Evolutionary conservation across 139 green algal genomes (phyloP).

Genomic region (Micractinium sp.): DNA sequence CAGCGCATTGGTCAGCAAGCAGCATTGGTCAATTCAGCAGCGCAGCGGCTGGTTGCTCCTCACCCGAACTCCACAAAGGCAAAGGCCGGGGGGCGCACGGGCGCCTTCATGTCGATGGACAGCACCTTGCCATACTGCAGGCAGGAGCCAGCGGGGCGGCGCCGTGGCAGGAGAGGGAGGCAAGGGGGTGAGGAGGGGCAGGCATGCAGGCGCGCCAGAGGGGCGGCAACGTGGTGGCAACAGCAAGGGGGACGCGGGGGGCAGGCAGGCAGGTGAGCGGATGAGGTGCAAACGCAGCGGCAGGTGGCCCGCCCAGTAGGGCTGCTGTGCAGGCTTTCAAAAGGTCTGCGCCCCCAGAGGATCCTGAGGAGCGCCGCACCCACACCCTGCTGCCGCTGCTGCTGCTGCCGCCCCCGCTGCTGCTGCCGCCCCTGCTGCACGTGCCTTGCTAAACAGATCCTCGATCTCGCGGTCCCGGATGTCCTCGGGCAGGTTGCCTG

Average conservation of each 20-base stretch:
- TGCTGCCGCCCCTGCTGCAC: too few species aligned
- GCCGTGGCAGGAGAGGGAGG: neutral
- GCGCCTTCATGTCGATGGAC: slow-evolving; percentile 89
- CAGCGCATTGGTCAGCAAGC: neutral
- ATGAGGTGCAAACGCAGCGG: too few species aligned
- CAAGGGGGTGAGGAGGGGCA: neutral
- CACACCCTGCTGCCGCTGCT: too few species aligned
- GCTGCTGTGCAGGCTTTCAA: neutral
- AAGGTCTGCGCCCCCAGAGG: too few species aligned
- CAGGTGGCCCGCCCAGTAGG: too few species aligned
- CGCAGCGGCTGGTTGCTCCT: neutral
- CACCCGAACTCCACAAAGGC: slow-evolving; percentile 90
- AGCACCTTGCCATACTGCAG: slow-evolving; percentile 81
- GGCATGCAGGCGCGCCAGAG: neutral
- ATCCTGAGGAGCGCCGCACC: too few species aligned
- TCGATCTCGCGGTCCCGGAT: slow-evolving; percentile 87
- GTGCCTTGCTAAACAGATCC: slow-evolving; percentile 85
- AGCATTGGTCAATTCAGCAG: neutral
- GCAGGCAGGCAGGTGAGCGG: neutral
- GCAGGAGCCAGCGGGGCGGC: too few species aligned
- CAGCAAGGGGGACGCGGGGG: neutral
- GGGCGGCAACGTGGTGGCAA: neutral
- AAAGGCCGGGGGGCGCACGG: slow-evolving; percentile 81
- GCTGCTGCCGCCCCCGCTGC: too few species aligned
- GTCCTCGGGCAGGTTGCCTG: slow-evolving; percentile 86